These are phyloP conservation scores for Patellifolia procumbens DNA, from an alignment of 179 eudicot genomes.

Conservation along the genomic window DNA sequence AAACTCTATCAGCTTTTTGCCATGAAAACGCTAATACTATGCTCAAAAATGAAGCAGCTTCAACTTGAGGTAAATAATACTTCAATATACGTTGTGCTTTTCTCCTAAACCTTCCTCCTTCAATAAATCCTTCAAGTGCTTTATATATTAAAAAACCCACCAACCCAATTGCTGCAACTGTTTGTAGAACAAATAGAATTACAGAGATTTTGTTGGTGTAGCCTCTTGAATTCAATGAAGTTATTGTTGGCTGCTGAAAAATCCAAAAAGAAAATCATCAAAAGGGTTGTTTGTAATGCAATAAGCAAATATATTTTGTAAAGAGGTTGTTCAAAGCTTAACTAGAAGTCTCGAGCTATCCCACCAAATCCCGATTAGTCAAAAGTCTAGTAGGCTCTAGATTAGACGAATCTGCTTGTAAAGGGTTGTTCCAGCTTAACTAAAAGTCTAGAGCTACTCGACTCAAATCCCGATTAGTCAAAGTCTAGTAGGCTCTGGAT, in stretches of 20 bases:
- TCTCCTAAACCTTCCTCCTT: conserved; percentile 39
- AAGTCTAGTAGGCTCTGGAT: too few species aligned
- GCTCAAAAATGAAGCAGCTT: conserved; percentile 25
- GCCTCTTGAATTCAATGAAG: conserved; percentile 64
- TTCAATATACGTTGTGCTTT: conserved; percentile 48
- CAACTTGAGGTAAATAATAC: conserved; percentile 37
- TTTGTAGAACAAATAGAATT: conserved; percentile 62
- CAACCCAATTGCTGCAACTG: conserved; percentile 54
- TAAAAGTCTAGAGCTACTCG: too few species aligned
- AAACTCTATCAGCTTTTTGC: conserved; percentile 73
- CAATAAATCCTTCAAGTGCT: conserved; percentile 61
- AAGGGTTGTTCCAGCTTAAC: too few species aligned
- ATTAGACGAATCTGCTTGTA: too few species aligned
- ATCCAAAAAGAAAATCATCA: neutral
- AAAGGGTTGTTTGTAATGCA: too few species aligned
- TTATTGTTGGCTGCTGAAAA: conserved; percentile 47
- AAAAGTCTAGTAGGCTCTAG: too few species aligned
- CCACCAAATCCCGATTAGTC: too few species aligned
- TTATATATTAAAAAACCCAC: conserved; percentile 72
- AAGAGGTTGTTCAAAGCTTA: neutral
- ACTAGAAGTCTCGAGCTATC: too few species aligned
- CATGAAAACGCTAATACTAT: conserved; percentile 71
- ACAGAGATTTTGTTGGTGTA: conserved; percentile 82
- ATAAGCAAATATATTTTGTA: too few species aligned
- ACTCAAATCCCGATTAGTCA: too few species aligned